Base-by-base conservation (phyloP, 1,284 basidiomycete genomes). In the Takashimella tepidaria region DNA sequence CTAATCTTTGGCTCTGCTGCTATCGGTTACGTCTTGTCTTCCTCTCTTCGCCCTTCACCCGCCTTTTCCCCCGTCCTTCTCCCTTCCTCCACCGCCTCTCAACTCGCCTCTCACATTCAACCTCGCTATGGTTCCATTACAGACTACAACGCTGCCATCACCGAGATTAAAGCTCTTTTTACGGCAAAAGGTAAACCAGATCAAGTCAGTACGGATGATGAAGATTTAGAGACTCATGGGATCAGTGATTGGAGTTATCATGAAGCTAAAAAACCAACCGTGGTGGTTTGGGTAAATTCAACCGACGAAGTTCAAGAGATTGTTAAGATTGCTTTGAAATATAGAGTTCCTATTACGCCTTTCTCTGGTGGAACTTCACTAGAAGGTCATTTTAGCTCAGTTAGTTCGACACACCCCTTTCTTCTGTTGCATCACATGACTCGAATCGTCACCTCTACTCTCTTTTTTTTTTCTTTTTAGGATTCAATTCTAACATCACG, bases 171-270 rank as follows among this genome's bases (percentile, higher is more conserved):
- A 21, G 41, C 23, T 11, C 26, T 53, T 1, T 75, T 55, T 42
- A 54, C 55, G 24, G 41, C 11, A 19, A 64, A 60, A 26, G 68
- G 67, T 6, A 69, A 67, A 52, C 50, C 20, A 12, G 73, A 73
- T 51, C 62, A 61, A 45, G 66, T 76, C 4, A 64, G 59, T 12
- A 73, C 66, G n/a, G 73, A 76, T 51, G 62, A 68, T 43, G 64
- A 56, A 11, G 75, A 76, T 61, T 51, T 75, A 37, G 60, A 64
- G 50, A 55, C 48, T 22, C 75, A 76, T 58, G 75, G 75, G 0
- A 57, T 75, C 47, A 65, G 61, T 31, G 73, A 73, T 56, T 76
- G 75, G 75, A 69, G 66, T 47, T 75, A 75, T 60, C 75, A 76
- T 56, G 62, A 62, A 20, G 71, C 64, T 20, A 63, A 73, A 48